These are phyloP conservation scores for Talaromyces sp. DNA, from an alignment of 2,329 filamentous ascomycete genomes.

Conservation along the genomic window DNA sequence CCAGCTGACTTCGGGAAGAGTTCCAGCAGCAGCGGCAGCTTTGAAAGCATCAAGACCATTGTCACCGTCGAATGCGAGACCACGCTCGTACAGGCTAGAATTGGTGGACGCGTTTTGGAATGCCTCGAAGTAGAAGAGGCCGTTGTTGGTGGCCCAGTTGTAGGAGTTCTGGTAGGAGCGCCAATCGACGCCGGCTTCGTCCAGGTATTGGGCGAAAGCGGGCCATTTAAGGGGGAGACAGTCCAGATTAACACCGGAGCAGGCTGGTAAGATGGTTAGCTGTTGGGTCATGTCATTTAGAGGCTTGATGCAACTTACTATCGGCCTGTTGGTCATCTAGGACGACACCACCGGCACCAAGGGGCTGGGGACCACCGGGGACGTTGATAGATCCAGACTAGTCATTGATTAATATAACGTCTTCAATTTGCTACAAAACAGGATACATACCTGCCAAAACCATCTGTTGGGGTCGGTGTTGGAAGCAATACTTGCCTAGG, in stretches of 20 bases:
- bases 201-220: conserved; percentile 48
- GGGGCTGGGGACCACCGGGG: conserved; percentile 5
- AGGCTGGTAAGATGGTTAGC: conserved; percentile 30
- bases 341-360: conserved; percentile 14
- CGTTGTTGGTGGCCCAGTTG: conserved; percentile 52
- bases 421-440: no score
- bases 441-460: conserved; percentile 10
- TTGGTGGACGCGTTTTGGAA: conserved; percentile 45
- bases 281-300: not conserved
- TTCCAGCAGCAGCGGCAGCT: conserved; percentile 48
- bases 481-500: conserved; percentile 9
- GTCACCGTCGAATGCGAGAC: conserved; percentile 39
- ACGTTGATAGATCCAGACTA: conserved; percentile 15
- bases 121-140: conserved; percentile 52
- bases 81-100: conserved; percentile 46
- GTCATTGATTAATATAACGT: not conserved
- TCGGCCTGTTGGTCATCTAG: conserved; percentile 12
- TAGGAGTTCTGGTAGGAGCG: conserved; percentile 49
- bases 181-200: conserved; percentile 51
- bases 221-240: conserved; percentile 56
- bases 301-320: not conserved
- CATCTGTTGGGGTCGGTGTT: conserved; percentile 15
- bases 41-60: conserved; percentile 51
- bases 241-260: conserved; percentile 45
- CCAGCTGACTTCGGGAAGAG: conserved; percentile 50